phyloP scores from a whole-genome alignment of 768 basidiomycete species.

The Pleurotus salmoneostramineus region DNA sequence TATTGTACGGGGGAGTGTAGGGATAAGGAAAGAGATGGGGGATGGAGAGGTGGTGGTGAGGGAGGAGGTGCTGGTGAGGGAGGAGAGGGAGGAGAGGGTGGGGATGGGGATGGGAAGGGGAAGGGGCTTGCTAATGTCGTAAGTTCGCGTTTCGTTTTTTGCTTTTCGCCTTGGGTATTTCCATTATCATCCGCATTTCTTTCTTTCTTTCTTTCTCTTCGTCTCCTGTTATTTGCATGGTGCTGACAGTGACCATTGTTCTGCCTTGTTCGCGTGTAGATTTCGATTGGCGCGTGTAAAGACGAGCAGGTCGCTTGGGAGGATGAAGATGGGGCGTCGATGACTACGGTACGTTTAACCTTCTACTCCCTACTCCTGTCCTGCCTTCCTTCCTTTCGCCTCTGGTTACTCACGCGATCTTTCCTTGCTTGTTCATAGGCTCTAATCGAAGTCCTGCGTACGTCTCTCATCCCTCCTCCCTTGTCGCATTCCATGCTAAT shows the following conservation, averaged over 20 bases:
- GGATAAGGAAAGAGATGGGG: background rate
- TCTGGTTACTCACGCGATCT: background rate
- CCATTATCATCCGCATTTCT: background rate
- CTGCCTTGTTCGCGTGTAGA: too few relatives aligned
- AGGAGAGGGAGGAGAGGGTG: background rate
- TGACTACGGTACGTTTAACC: constrained; percentile 26
- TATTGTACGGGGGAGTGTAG: constrained; percentile 29
- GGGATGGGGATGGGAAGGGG: constrained; percentile 2
- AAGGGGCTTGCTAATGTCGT: constrained; percentile 25
- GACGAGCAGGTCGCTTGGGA: constrained; percentile 36
- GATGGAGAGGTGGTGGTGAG: background rate
- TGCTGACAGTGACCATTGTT: too few relatives aligned
- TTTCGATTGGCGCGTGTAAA: constrained; percentile 31
- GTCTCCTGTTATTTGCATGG: too few relatives aligned
- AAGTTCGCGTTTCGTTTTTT: constrained; percentile 8
- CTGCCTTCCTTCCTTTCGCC: background rate
- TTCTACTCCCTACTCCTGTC: background rate
- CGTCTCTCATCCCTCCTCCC: background rate
- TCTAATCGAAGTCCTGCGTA: constrained; percentile 1
- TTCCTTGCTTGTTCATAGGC: background rate
- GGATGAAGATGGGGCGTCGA: constrained; percentile 27
- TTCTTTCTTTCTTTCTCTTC: background rate
- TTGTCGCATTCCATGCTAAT: background rate
- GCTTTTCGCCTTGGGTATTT: too few relatives aligned
- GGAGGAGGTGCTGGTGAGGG: constrained; percentile 2